A percentile compares a stretch with the other conserved stretches of the same genome.
Conservation (phyloP, 208 protist genomes). For the Crithidia acanthocephali region DNA sequence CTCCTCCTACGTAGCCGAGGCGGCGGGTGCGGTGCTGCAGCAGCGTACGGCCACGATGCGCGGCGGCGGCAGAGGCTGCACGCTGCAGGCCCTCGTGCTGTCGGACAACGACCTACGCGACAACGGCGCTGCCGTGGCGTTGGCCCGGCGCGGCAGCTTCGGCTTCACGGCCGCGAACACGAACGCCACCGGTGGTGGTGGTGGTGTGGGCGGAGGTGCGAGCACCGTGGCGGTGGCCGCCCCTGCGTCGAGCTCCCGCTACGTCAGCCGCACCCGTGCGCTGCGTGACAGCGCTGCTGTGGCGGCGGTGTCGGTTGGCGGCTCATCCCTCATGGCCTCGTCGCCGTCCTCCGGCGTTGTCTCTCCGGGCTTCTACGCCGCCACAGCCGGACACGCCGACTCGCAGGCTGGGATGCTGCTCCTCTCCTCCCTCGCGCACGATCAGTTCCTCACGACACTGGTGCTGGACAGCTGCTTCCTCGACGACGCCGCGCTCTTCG, state of each 20-base stretch:
- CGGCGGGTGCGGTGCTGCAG: conserved; percentile 60
- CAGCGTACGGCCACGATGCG: conserved; percentile 34
- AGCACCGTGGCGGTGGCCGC: not conserved
- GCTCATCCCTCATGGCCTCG: too few species aligned
- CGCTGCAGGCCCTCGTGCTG: conserved; percentile 61
- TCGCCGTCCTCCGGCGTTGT: not conserved
- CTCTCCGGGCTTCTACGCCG: not conserved
- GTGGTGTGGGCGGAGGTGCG: too few species aligned
- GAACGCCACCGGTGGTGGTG: too few species aligned
- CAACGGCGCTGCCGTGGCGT: conserved; percentile 7
- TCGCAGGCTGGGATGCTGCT: conserved; percentile 17
- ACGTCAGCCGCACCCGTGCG: conserved; percentile 25
- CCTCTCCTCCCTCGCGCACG: conserved; percentile 47
- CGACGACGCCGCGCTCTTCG: conserved; percentile 52
- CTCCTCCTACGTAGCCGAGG: conserved; percentile 55
- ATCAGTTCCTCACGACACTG: conserved; percentile 57
- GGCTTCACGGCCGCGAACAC: conserved; percentile 1
- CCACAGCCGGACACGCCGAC: not conserved
- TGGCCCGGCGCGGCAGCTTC: conserved; percentile 72
- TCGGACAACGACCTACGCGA: conserved; percentile 73
- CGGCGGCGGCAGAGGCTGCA: conserved; percentile 35
- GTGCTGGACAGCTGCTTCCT: conserved; percentile 65
- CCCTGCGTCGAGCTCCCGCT: conserved; percentile 3
- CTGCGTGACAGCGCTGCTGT: not conserved
- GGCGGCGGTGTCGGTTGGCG: not conserved